Base-by-base conservation (phyloP, 2,329 filamentous ascomycete genomes). In the Pseudogymnoascus sp. region DNA sequence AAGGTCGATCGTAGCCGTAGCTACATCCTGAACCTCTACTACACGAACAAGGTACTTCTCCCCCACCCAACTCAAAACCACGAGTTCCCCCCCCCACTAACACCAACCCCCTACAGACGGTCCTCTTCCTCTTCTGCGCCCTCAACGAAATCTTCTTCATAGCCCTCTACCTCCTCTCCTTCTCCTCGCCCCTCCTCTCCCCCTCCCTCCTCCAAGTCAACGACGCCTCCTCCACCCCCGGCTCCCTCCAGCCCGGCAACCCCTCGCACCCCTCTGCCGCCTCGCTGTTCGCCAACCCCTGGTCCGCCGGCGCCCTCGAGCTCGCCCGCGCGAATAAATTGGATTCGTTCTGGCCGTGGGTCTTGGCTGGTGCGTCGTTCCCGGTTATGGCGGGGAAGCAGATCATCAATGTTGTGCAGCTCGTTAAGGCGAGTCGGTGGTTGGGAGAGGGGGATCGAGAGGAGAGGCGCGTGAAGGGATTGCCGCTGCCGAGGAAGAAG, bases 91-190 rank as follows among this genome's bases (percentile, higher is more conserved):
- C 62, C 59, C 63, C 44, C n/a, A 37, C 23, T n/a, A 53, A n/a
- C n/a, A 3, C 40, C 16, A 4, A n/a, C 23, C 16, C 10, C 37
- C 7, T 3, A 69, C 69, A 97, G 93, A 89, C 82, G 62, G 93
- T 99, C 53, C 83, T 99, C 44, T 99, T 99, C 79, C 78, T 91
- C 66, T 90, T 91, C 78, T 99, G 95, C 81, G 83, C 86, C 64
- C 79, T 96, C 69, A 99, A 99, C 76, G 95, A 99, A 78, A 79
- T 93, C 68, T 99, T 97, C 83, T 99, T 99, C 82, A 97, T 99
- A 74, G 93, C 91, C 31, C 86, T 99, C 66, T 99, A 99, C 79
- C 89, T 99, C 62, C 88, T 99, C 65, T 97, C 93, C 71, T 99
- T 99, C 82, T 96, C 90, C 64, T 96, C 91, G 64, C 93, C 93